Evolutionary conservation across 768 basidiomycete genomes (phyloP).

Genomic region (Tylopilus plumbeoviolaceoides): DNA sequence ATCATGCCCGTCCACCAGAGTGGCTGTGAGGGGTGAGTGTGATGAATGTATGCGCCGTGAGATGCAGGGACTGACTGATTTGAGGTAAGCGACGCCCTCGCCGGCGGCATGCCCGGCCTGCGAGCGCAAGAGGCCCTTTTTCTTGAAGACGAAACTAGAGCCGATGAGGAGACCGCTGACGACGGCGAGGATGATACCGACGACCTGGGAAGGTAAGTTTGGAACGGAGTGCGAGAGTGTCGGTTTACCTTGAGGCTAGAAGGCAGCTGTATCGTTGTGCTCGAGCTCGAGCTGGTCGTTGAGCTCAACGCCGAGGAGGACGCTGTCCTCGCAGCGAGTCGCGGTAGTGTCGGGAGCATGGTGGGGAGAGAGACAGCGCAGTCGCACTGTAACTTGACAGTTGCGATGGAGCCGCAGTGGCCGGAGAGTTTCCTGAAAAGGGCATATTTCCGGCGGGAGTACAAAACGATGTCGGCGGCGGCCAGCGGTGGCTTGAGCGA

Average conservation of each 20-base stretch:
- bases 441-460: constrained; percentile 1
- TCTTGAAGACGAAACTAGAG: constrained; percentile 94
- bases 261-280: constrained; percentile 32
- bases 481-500: background rate
- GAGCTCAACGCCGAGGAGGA: constrained; percentile 35
- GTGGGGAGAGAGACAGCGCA: background rate
- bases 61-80: constrained; percentile 59
- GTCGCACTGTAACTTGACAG: background rate
- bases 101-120: constrained; percentile 77
- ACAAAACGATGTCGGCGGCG: background rate
- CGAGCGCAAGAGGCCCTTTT: constrained; percentile 81
- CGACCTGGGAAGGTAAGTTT: constrained; percentile 42
- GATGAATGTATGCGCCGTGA: constrained; percentile 5
- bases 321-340: constrained; percentile 21
- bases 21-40: constrained; percentile 36
- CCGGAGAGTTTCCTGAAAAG: constrained; percentile 11
- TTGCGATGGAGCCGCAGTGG: constrained; percentile 9
- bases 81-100: constrained; percentile 92
- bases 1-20: constrained; percentile 96
- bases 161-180: constrained; percentile 87
- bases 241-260: constrained; percentile 50
- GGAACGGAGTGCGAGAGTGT: background rate
- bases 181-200: constrained; percentile 75
- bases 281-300: constrained; percentile 26
- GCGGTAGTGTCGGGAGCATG: constrained; percentile 5